Evolutionary conservation across 306 rosid genomes (phyloP).

Genomic region (Rubus parviflorus): DNA sequence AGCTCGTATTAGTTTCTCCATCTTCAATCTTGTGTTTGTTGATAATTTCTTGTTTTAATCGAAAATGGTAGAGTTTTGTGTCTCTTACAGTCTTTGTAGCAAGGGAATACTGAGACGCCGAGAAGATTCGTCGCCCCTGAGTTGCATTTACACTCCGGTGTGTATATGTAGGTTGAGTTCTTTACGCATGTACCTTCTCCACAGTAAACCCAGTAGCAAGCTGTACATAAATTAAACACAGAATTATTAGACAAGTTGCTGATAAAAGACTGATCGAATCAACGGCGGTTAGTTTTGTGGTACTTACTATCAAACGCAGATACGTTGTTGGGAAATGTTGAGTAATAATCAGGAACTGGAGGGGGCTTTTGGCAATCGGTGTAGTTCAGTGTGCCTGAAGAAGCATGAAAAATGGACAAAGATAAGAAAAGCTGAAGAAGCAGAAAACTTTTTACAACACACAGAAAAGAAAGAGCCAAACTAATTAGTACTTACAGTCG

Average conservation of each 20-base stretch:
- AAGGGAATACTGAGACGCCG: constrained; percentile 55
- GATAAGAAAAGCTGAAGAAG: no score
- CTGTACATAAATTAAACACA: constrained; percentile 31
- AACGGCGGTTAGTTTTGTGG: background rate
- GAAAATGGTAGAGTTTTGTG: background rate
- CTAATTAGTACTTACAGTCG: constrained; percentile 39
- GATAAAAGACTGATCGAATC: background rate
- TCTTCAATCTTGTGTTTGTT: background rate
- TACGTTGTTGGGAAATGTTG: constrained; percentile 39
- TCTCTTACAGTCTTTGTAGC: constrained; percentile 70
- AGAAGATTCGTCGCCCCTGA: constrained; percentile 61
- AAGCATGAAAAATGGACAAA: background rate
- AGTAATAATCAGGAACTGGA: constrained; percentile 38
- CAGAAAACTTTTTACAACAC: background rate
- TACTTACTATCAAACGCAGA: constrained; percentile 67
- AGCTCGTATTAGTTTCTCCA: background rate
- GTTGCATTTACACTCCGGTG: constrained; percentile 48
- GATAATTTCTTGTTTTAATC: background rate
- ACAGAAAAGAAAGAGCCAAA: background rate
- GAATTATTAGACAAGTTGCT: background rate
- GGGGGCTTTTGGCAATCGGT: constrained; percentile 74
- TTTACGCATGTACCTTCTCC: constrained; percentile 58
- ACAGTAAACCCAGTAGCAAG: constrained; percentile 85
- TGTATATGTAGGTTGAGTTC: constrained; percentile 41
- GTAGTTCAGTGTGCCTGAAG: constrained; percentile 63